Evolutionary conservation across 768 basidiomycete genomes (phyloP).

Genomic region (Floccularia luteovirens): DNA sequence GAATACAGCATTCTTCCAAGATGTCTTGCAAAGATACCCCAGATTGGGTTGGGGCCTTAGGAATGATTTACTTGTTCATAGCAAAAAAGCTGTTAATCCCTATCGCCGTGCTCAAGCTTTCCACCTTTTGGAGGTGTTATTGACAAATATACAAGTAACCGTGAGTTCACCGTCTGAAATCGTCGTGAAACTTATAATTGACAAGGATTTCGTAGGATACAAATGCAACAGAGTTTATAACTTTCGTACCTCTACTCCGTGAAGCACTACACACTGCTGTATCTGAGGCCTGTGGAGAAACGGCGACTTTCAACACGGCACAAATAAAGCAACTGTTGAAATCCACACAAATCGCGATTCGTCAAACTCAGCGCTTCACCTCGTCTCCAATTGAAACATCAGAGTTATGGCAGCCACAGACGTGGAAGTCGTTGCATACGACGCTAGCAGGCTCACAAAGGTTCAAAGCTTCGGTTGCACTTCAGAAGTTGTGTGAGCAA

Average conservation of each 20-base stretch:
- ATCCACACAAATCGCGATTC: constrained; percentile 53
- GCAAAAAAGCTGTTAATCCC: constrained; percentile 57
- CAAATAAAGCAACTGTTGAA: constrained; percentile 81
- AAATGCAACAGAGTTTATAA: constrained; percentile 29
- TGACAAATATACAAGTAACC: constrained; percentile 43
- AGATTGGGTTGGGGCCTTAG: constrained; percentile 58
- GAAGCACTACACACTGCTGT: constrained; percentile 40
- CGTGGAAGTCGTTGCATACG: constrained; percentile 45
- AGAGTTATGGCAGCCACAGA: constrained; percentile 49
- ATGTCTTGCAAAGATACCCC: constrained; percentile 66
- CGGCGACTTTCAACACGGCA: constrained; percentile 38
- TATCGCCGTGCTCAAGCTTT: constrained; percentile 75
- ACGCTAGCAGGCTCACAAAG: constrained; percentile 43
- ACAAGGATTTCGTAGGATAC: constrained; percentile 11
- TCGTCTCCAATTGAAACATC: constrained; percentile 21
- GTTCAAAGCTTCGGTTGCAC: constrained; percentile 54
- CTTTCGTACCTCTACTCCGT: constrained; percentile 45
- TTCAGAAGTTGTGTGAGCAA: constrained; percentile 61
- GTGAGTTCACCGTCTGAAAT: constrained; percentile 22
- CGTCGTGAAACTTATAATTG: not conserved
- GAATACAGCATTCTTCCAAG: constrained; percentile 68
- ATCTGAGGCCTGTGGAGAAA: constrained; percentile 39
- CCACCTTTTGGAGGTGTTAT: constrained; percentile 58
- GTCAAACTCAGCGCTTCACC: constrained; percentile 46
- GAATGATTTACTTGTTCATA: constrained; percentile 46